A percentile compares a stretch with the other conserved stretches of the same genome.
These are phyloP conservation scores for Monosporascus sp. DNA, from an alignment of 2,329 filamentous ascomycete genomes.

Conservation along the genomic window DNA sequence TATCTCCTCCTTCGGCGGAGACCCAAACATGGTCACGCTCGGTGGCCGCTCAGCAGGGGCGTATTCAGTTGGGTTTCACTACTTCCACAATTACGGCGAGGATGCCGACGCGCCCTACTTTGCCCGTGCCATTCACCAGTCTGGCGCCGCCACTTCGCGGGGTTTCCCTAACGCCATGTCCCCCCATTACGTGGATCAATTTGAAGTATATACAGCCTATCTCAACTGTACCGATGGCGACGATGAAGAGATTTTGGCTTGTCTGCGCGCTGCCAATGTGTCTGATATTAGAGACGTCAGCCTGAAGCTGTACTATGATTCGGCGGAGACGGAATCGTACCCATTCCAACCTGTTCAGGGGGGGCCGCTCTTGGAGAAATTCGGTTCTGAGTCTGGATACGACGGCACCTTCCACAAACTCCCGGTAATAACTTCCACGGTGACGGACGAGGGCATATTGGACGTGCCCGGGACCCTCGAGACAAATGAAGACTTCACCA, in stretches of 20 bases:
- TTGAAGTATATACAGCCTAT: conserved; percentile 21
- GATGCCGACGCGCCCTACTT: conserved; percentile 25
- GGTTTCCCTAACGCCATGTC: conserved; percentile 30
- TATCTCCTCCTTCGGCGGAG: conserved; percentile 14
- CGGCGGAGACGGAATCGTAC: conserved; percentile 37
- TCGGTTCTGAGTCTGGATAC: conserved; percentile 35
- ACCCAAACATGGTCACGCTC: conserved; percentile 11
- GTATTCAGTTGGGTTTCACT: conserved; percentile 31
- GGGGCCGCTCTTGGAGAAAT: conserved; percentile 39
- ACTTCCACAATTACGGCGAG: conserved; percentile 32
- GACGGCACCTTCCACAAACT: conserved; percentile 32
- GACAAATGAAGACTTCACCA: conserved; percentile 30
- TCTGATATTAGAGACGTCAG: conserved; percentile 33
- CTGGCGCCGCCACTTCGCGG: conserved; percentile 31
- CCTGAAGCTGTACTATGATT: conserved; percentile 30
- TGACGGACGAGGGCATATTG: conserved; percentile 30
- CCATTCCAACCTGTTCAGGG: conserved; percentile 43
- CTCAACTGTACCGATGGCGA: conserved; percentile 23
- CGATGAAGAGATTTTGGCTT: conserved; percentile 30
- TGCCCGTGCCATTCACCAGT: conserved; percentile 29
- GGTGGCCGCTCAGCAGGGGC: conserved; percentile 18
- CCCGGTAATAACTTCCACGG: conserved; percentile 31
- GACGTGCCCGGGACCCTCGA: conserved; percentile 27
- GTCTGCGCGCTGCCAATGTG: conserved; percentile 32
- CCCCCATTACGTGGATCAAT: conserved; percentile 28